phyloP scores from a whole-genome alignment of 2,329 filamentous ascomycete species.

The Colletotrichum spinosum region DNA sequence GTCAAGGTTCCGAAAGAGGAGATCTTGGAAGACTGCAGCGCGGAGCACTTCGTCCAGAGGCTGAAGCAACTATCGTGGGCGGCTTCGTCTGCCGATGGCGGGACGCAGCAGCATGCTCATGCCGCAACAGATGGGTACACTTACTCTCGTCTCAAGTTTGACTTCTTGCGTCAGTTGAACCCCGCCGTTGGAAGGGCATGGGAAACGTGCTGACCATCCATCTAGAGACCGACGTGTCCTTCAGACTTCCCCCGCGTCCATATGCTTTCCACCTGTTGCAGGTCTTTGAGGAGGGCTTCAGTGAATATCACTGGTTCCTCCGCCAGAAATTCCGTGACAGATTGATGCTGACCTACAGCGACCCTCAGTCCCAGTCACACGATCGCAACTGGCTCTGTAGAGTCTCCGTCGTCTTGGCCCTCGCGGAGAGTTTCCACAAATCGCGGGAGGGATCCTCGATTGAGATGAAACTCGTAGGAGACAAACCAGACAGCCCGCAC shows the following conservation, averaged over 20 bases:
- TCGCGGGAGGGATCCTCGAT: constrained; percentile 7
- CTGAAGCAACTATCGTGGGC: constrained; percentile 29
- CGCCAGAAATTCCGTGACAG: constrained; percentile 34
- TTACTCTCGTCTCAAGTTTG: constrained; percentile 38
- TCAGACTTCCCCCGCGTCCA: constrained; percentile 35
- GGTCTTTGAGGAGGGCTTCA: constrained; percentile 38
- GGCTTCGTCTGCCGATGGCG: background rate
- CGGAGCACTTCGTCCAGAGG: constrained; percentile 37
- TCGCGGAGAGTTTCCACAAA: constrained; percentile 37
- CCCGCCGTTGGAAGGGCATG: background rate
- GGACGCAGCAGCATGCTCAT: background rate
- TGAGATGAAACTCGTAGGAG: background rate
- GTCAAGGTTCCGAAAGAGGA: constrained; percentile 3
- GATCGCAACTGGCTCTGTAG: constrained; percentile 39
- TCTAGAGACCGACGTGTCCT: constrained; percentile 33
- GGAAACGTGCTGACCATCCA: background rate
- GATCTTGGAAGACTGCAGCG: constrained; percentile 32
- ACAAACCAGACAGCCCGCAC: background rate
- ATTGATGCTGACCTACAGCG: constrained; percentile 34
- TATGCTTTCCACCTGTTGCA: constrained; percentile 37
- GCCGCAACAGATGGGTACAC: constrained; percentile 26
- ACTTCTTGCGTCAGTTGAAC: constrained; percentile 33
- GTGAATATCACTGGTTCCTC: constrained; percentile 40
- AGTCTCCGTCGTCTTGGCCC: constrained; percentile 37
- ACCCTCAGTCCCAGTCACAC: constrained; percentile 35